Base-by-base conservation (phyloP, 441 rosid genomes). In the Theobroma grandiflorum region DNA sequence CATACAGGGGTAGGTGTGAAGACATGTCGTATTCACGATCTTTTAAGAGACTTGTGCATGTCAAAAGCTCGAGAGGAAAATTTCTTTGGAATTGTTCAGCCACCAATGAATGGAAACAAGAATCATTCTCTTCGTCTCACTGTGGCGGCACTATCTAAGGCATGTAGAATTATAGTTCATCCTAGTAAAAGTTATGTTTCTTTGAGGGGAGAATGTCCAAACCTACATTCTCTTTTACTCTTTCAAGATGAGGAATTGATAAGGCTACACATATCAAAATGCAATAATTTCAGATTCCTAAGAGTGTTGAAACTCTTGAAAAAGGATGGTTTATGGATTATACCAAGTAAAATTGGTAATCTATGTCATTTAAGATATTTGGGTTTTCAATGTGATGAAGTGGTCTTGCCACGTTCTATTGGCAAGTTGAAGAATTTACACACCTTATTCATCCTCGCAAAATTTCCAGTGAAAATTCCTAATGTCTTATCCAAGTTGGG, bases 161-260 rank as follows among this genome's bases (percentile, higher is more conserved):
- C n/a, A n/a, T n/a, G n/a, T n/a, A n/a, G n/a, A n/a, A n/a, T n/a
- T n/a, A n/a, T n/a, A n/a, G n/a, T 74, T 38, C 78, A 64, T 74
- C 43, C 40, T 37, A 22, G 37, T 1, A 18, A 69, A 14, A 69
- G 37, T 15, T n/a, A 45, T 22, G 73, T 18, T 5, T 4, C 0
- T 18, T 52, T 52, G 58, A 16, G 6, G 20, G 58, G 58, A 52
- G 58, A 52, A 16, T 8, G 18, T 52, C 20, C 18, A 2, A 33
- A 15, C n/a, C 62, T 76, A 22, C 38, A 47, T 37, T 75, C 71
- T 69, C 69, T 81, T 71, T 15, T 71, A 2, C 35, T 63, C 42
- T 63, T 14, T 16, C 55, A 68, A 22, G 9, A 68, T 22, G 55
- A 68, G 73, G 37, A 45, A 14, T n/a, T n/a, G n/a, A n/a, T n/a